These are phyloP conservation scores for Phytomonas sp. DNA, from an alignment of 208 protist species.

Conservation along the genomic window DNA sequence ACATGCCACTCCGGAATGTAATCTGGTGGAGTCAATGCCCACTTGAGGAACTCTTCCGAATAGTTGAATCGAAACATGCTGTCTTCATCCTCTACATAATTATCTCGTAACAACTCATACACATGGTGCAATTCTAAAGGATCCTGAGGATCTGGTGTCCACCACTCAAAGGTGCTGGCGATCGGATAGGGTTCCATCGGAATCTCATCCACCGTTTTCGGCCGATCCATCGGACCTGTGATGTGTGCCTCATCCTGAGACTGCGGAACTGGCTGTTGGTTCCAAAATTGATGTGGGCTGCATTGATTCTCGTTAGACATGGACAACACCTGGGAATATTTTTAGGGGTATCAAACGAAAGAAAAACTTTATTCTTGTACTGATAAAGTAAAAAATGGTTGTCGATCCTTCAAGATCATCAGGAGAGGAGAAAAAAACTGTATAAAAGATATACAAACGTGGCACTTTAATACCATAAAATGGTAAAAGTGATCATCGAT, in stretches of 20 bases:
- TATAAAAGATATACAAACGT: not conserved
- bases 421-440: not conserved
- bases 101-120: conserved; percentile 94
- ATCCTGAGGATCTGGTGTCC: conserved; percentile 80
- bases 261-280: conserved; percentile 76
- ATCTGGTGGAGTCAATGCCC: conserved; percentile 95
- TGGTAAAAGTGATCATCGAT: not conserved
- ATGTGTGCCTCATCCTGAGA: conserved; percentile 17
- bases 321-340: conserved; percentile 12
- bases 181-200: conserved; percentile 84
- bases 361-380: not conserved
- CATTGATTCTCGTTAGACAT: conserved; percentile 4
- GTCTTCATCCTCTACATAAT: conserved; percentile 99
- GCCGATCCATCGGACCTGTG: conserved; percentile 47
- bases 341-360: conserved; percentile 1
- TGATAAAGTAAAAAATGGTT: not conserved
- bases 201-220: conserved; percentile 83
- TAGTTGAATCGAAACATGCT: conserved; percentile 99
- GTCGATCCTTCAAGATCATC: not conserved
- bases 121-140: conserved; percentile 64
- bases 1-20: conserved; percentile 95
- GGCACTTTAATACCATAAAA: not conserved
- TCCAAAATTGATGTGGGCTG: conserved; percentile 67
- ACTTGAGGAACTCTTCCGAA: conserved; percentile 95
- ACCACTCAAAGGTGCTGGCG: conserved; percentile 94